Evolutionary conservation across 2,329 filamentous ascomycete species (phyloP), one percentile per base, ranked within the genome.

Genomic region (Blastomyces emzantsi): DNA sequence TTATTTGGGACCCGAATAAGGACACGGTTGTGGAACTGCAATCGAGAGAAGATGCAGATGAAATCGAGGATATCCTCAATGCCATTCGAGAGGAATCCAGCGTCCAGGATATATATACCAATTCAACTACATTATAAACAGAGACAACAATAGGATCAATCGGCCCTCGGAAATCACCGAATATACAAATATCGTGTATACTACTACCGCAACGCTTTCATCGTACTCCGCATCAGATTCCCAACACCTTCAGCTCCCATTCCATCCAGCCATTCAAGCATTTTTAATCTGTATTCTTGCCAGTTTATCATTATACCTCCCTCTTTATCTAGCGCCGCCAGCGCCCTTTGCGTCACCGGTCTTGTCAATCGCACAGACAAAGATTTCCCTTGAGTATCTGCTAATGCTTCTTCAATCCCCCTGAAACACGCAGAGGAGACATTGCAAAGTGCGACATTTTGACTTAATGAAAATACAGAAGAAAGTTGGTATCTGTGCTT

Each of bases 1-100:
- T 97, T 61, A 82, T 96, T 54, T 97, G 90, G 87, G 85, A 88
- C 64, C 84, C 91, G 0, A 94, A 93, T 65, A 85, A 88, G 70
- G 92, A 96, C 66, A 92, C 89, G 0, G 85, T 84, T 73, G 84
- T 90, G 22, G 78, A 80, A 8, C 70, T 92, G 49, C 82, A 87
- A 64, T 81, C 83, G 19, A 77, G 82, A 17, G 79, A 83, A 15
- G 80, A 83, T 1, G 81, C 82, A 0, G 77, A 82, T 60, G 77
- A 80, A 22, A 78, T 97, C 36, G 79, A 80, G 54, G 79, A 82
- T 3, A 83, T 95, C 61, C 65, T 87, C 17, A 72, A 73, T 66
- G 65, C 67, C 30, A 65, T 81, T 51, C 82, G 86, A 64, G 89
- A 93, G 60, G 82, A 89, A 63, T 77, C 84, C 0, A 89, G 89